These are phyloP conservation scores for Candida nanaspora DNA, from an alignment of 805 yeast genomes.

Conservation along the genomic window DNA sequence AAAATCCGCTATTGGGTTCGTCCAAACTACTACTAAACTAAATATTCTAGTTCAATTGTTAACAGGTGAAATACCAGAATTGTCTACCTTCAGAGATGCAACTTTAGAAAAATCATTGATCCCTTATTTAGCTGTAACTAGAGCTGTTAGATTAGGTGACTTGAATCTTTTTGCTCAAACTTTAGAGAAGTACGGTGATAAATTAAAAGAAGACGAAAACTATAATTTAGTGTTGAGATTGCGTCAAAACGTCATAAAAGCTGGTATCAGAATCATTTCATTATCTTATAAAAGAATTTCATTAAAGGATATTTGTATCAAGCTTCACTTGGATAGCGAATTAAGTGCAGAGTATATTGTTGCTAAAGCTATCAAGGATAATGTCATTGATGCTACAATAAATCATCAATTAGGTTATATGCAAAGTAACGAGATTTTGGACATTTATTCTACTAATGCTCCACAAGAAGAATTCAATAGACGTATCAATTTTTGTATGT, in stretches of 20 bases:
- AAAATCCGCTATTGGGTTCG: conserved; percentile 72
- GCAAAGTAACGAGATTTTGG: conserved; percentile 81
- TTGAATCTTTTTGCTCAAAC: conserved; percentile 71
- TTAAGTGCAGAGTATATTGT: conserved; percentile 96
- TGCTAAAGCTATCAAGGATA: conserved; percentile 93
- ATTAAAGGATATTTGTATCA: conserved; percentile 86
- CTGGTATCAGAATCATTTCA: conserved; percentile 92
- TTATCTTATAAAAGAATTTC: conserved; percentile 87
- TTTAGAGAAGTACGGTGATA: conserved; percentile 51
- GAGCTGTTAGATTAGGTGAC: conserved; percentile 91
- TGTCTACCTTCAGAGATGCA: conserved; percentile 67
- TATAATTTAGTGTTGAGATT: conserved; percentile 80
- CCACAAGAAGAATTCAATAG: conserved; percentile 89
- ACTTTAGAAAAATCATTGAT: conserved; percentile 51
- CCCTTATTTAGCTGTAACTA: conserved; percentile 82
- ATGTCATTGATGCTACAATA: conserved; percentile 91
- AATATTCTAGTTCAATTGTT: conserved; percentile 83
- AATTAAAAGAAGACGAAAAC: conserved; percentile 68
- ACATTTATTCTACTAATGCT: conserved; percentile 77
- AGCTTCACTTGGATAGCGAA: conserved; percentile 87
- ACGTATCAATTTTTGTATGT: conserved; percentile 87
- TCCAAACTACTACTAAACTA: conserved; percentile 84
- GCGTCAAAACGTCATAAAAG: conserved; percentile 94
- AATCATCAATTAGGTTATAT: conserved; percentile 87
- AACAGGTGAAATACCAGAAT: conserved; percentile 95